These are phyloP conservation scores for Xylaria polymorpha DNA, from an alignment of 2,329 filamentous ascomycete species.

Conservation along the genomic window DNA sequence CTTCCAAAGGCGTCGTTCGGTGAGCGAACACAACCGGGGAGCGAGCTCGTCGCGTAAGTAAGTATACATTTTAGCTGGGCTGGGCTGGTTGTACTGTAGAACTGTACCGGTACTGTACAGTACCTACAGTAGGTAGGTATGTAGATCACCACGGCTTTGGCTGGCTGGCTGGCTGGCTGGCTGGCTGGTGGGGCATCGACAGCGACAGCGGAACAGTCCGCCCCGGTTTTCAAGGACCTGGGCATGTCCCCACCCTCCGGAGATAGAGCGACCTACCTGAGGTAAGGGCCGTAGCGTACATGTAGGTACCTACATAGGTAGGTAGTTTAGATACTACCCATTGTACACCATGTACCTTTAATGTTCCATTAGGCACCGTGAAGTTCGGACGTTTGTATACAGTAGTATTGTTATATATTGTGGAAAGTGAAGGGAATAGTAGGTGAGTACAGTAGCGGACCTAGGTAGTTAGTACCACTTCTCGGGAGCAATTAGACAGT, in stretches of 20 bases:
- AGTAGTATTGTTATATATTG: too few species aligned
- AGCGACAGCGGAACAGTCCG: conserved; percentile 5
- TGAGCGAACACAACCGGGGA: background rate
- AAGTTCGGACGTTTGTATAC: too few species aligned
- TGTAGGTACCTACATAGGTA: too few species aligned
- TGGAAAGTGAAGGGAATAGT: too few species aligned
- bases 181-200: conserved; percentile 4
- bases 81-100: conserved; percentile 4
- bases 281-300: too few species aligned
- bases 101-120: too few species aligned
- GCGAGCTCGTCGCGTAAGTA: background rate
- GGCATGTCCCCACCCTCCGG: background rate
- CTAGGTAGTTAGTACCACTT: too few species aligned
- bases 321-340: too few species aligned
- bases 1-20: background rate
- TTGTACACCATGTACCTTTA: too few species aligned
- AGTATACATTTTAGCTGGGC: background rate
- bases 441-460: too few species aligned
- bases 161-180: background rate
- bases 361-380: too few species aligned
- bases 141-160: conserved; percentile 7
- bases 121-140: too few species aligned
- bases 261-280: background rate
- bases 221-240: background rate
- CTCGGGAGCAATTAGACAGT: background rate